phyloP scores from a whole-genome alignment of 305 asterid genomes.

The Nicotiana rustica region DNA sequence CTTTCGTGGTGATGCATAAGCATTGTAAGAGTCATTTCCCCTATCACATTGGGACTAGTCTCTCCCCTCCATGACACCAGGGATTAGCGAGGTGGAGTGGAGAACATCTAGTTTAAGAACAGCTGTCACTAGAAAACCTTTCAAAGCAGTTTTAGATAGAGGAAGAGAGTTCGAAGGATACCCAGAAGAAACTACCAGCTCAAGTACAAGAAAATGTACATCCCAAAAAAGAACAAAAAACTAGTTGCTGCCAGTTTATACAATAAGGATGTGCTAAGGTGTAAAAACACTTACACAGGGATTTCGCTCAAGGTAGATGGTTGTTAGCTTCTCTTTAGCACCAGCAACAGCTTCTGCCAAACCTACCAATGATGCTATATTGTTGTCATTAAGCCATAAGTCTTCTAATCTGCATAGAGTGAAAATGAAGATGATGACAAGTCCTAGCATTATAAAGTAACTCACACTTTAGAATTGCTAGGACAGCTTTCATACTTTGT shows the following conservation, averaged over 20 bases:
- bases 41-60: not conserved
- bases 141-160: conserved; percentile 7
- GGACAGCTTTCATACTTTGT: conserved; percentile 54
- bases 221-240: conserved; percentile 12
- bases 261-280: not conserved
- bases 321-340: conserved; percentile 74
- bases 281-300: conserved; percentile 73
- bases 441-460: not conserved
- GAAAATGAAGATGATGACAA: conserved; percentile 34
- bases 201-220: conserved; percentile 6
- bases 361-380: conserved; percentile 68
- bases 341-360: conserved; percentile 74
- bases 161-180: not conserved
- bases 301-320: conserved; percentile 95
- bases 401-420: conserved; percentile 77
- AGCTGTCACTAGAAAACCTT: not conserved
- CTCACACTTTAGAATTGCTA: conserved; percentile 32
- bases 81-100: not conserved
- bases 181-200: not conserved
- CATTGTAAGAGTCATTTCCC: not conserved
- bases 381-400: conserved; percentile 96
- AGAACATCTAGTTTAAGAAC: not conserved
- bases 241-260: conserved; percentile 4
- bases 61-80: not conserved
- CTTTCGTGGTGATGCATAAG: not conserved